Base-by-base conservation (phyloP, 2,329 filamentous ascomycete species). In the Clonostachys byssicola region DNA sequence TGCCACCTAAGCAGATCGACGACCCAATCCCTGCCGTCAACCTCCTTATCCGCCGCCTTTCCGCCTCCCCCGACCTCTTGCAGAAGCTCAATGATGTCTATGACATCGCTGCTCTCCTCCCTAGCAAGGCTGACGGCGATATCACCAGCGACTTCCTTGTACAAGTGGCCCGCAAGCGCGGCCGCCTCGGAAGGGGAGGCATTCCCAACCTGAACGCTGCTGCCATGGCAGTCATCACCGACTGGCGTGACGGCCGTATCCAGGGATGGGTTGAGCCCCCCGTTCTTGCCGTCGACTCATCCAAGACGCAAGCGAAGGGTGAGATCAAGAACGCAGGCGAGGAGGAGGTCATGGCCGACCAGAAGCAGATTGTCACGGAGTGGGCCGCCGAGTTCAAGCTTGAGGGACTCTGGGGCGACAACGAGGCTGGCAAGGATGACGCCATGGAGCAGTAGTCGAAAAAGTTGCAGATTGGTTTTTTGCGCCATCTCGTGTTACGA, bases 351-450 rank as follows among this genome's bases (percentile, higher is more conserved):
- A 64, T 74, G 55, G 74, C 79, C 52, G 82, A 90, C 54, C 84
- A 95, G 65, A 91, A 95, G 73, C 73, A 90, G 68, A 89, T 97
- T 64, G 91, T 97, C 47, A 88, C 86, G 12, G 86, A 95, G 64
- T 95, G 92, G 91, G 89, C 92, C 8, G 84, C 89, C 58, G 92
- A 97, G 68, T 97, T 99, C 70, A 92, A 92, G 73, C 77, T 99
- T 9, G 94, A 96, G 52, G 94, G 90, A 3, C 71, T 99, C 13
- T 97, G 89, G 88, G 91, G 89, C 12, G 85, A 90, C 40, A 44
- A 30, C 61, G 83, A 62, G 23, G 63, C 51, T 33, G 60, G 51
- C 34, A 61, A 48, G 16, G 60, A 58, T 8, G 75, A 78, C 48
- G 72, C 68, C 45, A 81, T 82, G 79, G 67, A 77, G 63, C 72